phyloP scores from a whole-genome alignment of 2,329 filamentous ascomycete genomes.

The Bretziella fagacearum region DNA sequence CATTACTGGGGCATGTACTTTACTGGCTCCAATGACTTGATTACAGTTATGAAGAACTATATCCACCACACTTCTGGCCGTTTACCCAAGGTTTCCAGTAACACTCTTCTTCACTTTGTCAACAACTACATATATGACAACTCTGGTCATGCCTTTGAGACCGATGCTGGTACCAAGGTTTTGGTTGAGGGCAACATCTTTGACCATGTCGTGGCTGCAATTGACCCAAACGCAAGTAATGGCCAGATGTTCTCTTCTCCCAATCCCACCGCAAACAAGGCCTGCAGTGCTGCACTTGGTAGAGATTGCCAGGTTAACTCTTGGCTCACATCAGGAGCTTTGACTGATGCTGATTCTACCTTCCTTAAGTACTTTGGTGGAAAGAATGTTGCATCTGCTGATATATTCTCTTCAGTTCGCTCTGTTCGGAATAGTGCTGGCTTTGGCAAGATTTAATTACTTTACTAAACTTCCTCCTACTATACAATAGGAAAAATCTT shows the following conservation, averaged over 20 bases:
- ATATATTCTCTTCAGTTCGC: constrained; percentile 7
- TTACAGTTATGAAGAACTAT: constrained; percentile 45
- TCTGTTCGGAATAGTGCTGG: constrained; percentile 8
- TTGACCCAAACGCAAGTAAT: constrained; percentile 22
- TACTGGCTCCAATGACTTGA: constrained; percentile 35
- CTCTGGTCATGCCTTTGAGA: constrained; percentile 40
- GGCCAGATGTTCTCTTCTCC: constrained; percentile 23
- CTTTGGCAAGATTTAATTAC: constrained; percentile 13
- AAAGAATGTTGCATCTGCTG: constrained; percentile 33
- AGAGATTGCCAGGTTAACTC: constrained; percentile 34
- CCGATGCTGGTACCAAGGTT: constrained; percentile 27
- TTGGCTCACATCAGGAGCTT: constrained; percentile 26
- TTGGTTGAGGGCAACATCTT: constrained; percentile 42
- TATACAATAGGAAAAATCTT: too few species aligned
- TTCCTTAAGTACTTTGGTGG: constrained; percentile 35
- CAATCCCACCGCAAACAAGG: constrained; percentile 22
- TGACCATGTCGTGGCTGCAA: constrained; percentile 31
- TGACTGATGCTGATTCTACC: constrained; percentile 26
- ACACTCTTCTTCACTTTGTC: constrained; percentile 39
- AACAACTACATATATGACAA: constrained; percentile 46
- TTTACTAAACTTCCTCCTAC: too few species aligned
- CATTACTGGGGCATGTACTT: constrained; percentile 46
- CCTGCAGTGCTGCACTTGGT: constrained; percentile 30
- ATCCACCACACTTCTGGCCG: constrained; percentile 41
- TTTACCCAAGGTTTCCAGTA: constrained; percentile 39